Evolutionary conservation across 2,329 filamentous ascomycete genomes (phyloP), one percentile per base, ranked within the genome.

Genomic region (Teratosphaeria viscida): DNA sequence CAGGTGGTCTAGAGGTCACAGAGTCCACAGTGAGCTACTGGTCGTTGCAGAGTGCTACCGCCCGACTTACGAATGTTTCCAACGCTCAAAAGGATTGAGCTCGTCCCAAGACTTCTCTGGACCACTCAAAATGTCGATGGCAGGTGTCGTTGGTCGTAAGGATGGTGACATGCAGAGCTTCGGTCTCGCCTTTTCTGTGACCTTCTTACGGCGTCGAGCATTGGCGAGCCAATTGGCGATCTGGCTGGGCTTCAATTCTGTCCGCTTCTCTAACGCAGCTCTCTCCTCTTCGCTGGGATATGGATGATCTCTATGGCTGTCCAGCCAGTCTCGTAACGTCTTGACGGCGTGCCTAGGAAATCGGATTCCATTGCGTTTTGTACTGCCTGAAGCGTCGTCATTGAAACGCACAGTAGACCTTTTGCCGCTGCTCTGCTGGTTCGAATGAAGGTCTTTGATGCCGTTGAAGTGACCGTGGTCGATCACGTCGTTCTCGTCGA

Each of bases 151-250:
- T 63, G 79, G 81, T 29, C 84, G 81, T 54, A 86, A 76, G 65
- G 86, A 83, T 0, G 90, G 88, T 4, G 89, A 92, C 56, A 64
- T 62, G 59, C 64, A 61, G 3, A 67, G 39, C 52, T 67, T 67
- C 2, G 69, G 67, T 26, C 60, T 19, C 81, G 84, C 34, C 83
- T 85, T 53, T 14, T 60, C 91, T 84, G 57, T 54, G 12, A 88
- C 85, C 76, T 95, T 96, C 67, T 89, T 86, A 63, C 91, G 82
- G 59, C 91, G 84, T 52, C 91, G 85, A 60, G 90, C 90, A 73
- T 96, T 96, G 61, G 91, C 91, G 54, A 96, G 83, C 91, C 91
- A 96, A 71, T 95, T 95, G 11, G 86, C 87, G 66, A 96, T 92
- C 70, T 96, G 92, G 14, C 82, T 87, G 67, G 89, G 85, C 71